Evolutionary conservation across 495 filamentous ascomycete genomes (phyloP).

Genomic region (Aspergillus biplanus): DNA sequence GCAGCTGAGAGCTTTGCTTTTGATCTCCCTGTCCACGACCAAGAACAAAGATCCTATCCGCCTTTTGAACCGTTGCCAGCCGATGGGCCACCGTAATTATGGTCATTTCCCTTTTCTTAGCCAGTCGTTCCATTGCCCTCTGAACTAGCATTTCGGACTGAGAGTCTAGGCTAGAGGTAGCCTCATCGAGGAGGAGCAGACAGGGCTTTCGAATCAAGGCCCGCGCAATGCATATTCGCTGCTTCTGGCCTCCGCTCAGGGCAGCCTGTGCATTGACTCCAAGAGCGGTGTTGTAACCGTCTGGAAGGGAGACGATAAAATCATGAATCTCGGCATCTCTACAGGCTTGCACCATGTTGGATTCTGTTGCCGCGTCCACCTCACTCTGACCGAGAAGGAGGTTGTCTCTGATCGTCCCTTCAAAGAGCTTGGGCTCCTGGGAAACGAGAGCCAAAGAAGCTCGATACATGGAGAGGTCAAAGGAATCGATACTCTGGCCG

Average conservation of each 20-base stretch:
- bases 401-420: slow-evolving; percentile 65
- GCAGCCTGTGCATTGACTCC: slow-evolving; percentile 48
- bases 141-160: slow-evolving; percentile 70
- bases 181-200: slow-evolving; percentile 72
- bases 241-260: slow-evolving; percentile 72
- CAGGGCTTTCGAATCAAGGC: slow-evolving; percentile 67
- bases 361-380: slow-evolving; percentile 49
- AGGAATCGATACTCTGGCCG: slow-evolving; percentile 51
- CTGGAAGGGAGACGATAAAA: slow-evolving; percentile 57
- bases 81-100: slow-evolving; percentile 74
- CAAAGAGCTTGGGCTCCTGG: slow-evolving; percentile 65
- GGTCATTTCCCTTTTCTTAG: slow-evolving; percentile 55
- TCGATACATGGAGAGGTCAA: slow-evolving; percentile 50
- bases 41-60: slow-evolving; percentile 71
- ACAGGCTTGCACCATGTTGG: slow-evolving; percentile 55
- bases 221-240: slow-evolving; percentile 69
- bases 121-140: slow-evolving; percentile 60
- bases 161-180: slow-evolving; percentile 69
- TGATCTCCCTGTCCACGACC: slow-evolving; percentile 35
- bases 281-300: slow-evolving; percentile 36
- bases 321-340: slow-evolving; percentile 62
- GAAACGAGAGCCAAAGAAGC: slow-evolving; percentile 59
- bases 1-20: slow-evolving; percentile 22
- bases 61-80: slow-evolving; percentile 69
- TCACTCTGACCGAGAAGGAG: slow-evolving; percentile 49